Evolutionary conservation across 2,329 filamentous ascomycete genomes (phyloP).

Genomic region (Colletotrichum sp.): DNA sequence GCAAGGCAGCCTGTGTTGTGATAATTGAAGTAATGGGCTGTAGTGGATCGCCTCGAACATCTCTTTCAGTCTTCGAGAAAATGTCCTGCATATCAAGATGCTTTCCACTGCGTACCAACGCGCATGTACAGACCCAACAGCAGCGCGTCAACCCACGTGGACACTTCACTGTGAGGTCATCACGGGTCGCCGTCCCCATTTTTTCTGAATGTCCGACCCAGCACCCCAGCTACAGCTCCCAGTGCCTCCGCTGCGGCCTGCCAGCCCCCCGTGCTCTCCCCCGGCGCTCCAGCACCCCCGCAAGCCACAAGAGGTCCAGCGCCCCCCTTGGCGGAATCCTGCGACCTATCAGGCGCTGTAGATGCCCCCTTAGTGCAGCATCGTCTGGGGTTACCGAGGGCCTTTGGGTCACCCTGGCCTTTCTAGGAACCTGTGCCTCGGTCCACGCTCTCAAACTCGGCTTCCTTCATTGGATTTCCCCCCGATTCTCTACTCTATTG

Average conservation of each 20-base stretch:
- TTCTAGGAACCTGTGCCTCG: slow-evolving; percentile 15
- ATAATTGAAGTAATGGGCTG: background rate
- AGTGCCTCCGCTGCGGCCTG: background rate
- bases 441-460: slow-evolving; percentile 14
- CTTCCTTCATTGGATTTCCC: slow-evolving; percentile 7
- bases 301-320: slow-evolving; percentile 5
- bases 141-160: background rate
- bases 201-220: slow-evolving; percentile 11
- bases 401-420: slow-evolving; percentile 8
- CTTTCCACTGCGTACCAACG: background rate
- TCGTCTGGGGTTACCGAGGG: slow-evolving; percentile 21
- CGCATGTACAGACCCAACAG: background rate
- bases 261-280: background rate
- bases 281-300: slow-evolving; percentile 5
- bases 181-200: slow-evolving; percentile 2
- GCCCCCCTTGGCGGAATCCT: background rate
- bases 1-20: background rate
- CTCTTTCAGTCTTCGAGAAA: background rate
- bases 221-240: slow-evolving; percentile 14
- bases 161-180: slow-evolving; percentile 17
- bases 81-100: background rate
- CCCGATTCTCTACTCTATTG: background rate
- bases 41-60: background rate
- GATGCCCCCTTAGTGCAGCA: background rate
- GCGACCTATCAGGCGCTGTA: slow-evolving; percentile 5